Conservation (phyloP, 352 stramenopile species). For the Phytophthora multivora region DNA sequence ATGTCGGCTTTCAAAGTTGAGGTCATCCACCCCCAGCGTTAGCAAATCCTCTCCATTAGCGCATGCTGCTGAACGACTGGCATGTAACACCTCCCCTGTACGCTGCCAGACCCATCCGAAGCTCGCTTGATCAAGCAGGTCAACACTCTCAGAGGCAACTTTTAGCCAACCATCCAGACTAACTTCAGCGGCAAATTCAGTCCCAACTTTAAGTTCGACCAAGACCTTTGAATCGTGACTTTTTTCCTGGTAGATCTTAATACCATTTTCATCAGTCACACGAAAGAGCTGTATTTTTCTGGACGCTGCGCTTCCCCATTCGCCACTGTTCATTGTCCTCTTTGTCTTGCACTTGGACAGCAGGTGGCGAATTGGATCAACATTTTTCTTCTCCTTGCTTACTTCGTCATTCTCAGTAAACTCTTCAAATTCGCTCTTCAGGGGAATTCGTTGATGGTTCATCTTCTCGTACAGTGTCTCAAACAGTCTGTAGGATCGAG, state of each 20-base stretch:
- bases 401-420: slow-evolving; percentile 17
- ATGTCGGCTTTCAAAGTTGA: slow-evolving; percentile 32
- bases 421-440: slow-evolving; percentile 55
- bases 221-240: slow-evolving; percentile 19
- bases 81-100: slow-evolving; percentile 44
- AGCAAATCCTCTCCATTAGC: slow-evolving; percentile 60
- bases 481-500: slow-evolving; percentile 63
- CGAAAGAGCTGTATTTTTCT: slow-evolving; percentile 25
- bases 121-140: slow-evolving; percentile 1
- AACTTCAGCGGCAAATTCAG: slow-evolving; percentile 24
- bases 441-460: slow-evolving; percentile 44
- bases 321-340: background rate
- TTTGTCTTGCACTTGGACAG: slow-evolving; percentile 17
- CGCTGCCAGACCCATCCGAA: slow-evolving; percentile 54
- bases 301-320: background rate
- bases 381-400: background rate
- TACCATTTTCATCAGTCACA: slow-evolving; percentile 34
- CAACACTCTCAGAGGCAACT: slow-evolving; percentile 11
- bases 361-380: slow-evolving; percentile 39
- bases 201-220: slow-evolving; percentile 21
- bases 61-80: slow-evolving; percentile 13
- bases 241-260: slow-evolving; percentile 33
- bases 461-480: slow-evolving; percentile 75
- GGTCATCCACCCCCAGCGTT: slow-evolving; percentile 66
- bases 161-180: slow-evolving; percentile 41